Base-by-base conservation (phyloP, 2,329 filamentous ascomycete species). In the Tolypocladium amazonense region DNA sequence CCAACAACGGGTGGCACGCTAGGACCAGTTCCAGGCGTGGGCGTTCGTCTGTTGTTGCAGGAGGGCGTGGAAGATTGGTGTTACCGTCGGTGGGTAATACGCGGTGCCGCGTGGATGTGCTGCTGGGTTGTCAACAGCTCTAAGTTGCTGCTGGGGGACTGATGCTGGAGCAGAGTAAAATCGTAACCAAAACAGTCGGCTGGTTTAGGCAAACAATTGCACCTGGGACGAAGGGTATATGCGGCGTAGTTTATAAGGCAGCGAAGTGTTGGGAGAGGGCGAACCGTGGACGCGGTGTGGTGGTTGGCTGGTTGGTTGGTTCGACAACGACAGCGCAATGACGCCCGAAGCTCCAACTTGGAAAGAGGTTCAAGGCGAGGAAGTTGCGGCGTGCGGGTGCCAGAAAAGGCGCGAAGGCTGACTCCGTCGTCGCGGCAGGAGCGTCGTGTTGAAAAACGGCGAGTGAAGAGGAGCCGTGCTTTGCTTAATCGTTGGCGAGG, bases 181-280 rank as follows among this genome's bases (percentile, higher is more conserved):
- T 66, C 63, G 69, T 71, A 71, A 68, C 65, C 69, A 68, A 70
- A 71, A 73, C 67, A 37, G 37, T 54, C 20, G 50, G 30, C 30
- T 37, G 59, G 37, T 57, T 43, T 60, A 58, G 63, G 61, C 60
- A 60, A 64, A 64, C 61, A 63, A 65, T 62, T 65, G 62, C 56
- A 59, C 60, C 59, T 63, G 62, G 60, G 50, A 39, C 15, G 54
- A 18, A 43, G 58, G n/a, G 53, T 59, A 41, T 35, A 58, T 23
- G 57, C 20, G 45, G 27, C 38, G 50, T 59, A 12, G 33, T 59
- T 39, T 41, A 45, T 43, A 33, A 59, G 41, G 53, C 39, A 45
- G 41, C 27, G 23, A 37, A 41, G 33, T 58, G 33, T 25, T 20
- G 30, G 30, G 30, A 58, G n/a, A 20, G 52, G 41, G 41, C 35